Conservation (phyloP, 139 green algal species). For the Coelastrella sp. region DNA sequence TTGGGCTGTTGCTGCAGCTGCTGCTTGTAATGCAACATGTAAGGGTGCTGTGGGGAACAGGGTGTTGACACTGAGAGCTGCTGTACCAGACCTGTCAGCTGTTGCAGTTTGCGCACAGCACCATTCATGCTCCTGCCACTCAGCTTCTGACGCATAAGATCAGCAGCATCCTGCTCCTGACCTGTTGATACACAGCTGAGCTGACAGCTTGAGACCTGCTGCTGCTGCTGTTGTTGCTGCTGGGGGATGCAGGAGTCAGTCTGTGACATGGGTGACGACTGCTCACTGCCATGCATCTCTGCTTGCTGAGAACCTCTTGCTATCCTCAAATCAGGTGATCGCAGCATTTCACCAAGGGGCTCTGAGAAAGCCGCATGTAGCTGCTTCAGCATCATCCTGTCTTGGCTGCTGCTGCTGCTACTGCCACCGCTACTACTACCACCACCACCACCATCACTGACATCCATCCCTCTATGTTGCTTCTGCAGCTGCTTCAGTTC, state of each 20-base stretch:
- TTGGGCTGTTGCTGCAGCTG: slow-evolving; percentile 4
- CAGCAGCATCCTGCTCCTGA: background rate
- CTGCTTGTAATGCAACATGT: background rate
- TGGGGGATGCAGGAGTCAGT: no score
- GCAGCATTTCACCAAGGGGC: background rate
- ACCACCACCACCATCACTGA: background rate
- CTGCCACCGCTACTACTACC: background rate
- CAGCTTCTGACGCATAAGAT: background rate
- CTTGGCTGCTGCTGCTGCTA: slow-evolving; percentile 2
- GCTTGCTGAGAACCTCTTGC: background rate
- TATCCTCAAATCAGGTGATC: background rate
- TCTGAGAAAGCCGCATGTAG: background rate
- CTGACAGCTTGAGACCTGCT: no score
- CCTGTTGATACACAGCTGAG: no score
- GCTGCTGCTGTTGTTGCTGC: background rate
- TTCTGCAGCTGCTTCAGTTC: no score
- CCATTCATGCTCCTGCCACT: background rate
- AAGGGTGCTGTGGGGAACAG: background rate
- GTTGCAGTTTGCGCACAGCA: background rate
- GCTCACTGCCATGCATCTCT: no score
- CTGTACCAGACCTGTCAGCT: slow-evolving; percentile 28
- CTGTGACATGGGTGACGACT: no score
- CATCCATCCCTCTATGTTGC: no score
- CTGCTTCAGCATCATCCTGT: background rate
- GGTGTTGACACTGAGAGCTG: slow-evolving; percentile 11